Evolutionary conservation across 2,329 filamentous ascomycete genomes (phyloP).

Genomic region (Trichoderma arundinaceum): DNA sequence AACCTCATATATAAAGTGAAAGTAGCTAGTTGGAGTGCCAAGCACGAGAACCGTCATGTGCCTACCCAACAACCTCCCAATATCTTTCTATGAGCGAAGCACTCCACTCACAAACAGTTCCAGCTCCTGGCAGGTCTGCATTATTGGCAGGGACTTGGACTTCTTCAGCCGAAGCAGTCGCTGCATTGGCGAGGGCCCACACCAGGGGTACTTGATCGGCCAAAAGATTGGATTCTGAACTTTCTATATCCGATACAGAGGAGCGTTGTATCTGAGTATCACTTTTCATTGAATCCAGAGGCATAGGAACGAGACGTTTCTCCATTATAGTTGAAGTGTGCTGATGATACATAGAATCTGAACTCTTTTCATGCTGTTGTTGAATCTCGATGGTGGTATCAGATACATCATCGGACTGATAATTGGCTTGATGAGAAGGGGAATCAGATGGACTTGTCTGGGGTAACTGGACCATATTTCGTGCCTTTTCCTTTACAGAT

Average conservation of each 20-base stretch:
- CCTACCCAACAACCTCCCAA: constrained; percentile 24
- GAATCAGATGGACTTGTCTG: background rate
- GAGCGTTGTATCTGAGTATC: background rate
- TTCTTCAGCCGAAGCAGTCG: background rate
- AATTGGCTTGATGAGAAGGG: background rate
- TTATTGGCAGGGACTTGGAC: background rate
- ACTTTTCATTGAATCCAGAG: background rate
- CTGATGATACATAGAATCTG: background rate
- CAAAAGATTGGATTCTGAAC: background rate
- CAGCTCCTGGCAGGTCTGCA: constrained; percentile 2
- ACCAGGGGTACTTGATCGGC: background rate
- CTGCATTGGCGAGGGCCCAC: background rate
- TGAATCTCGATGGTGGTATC: background rate
- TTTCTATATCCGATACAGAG: background rate
- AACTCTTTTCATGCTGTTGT: background rate
- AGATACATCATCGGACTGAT: background rate
- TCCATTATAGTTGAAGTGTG: background rate
- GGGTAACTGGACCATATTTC: background rate
- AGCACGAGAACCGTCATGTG: background rate
- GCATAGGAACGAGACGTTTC: no score
- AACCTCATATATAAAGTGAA: background rate
- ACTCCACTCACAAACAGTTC: constrained; percentile 25
- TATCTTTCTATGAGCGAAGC: constrained; percentile 20
- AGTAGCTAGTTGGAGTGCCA: background rate
- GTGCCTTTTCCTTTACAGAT: background rate